These are phyloP conservation scores for Trichoderma sp. DNA, from an alignment of 2,329 filamentous ascomycete species.

Conservation along the genomic window DNA sequence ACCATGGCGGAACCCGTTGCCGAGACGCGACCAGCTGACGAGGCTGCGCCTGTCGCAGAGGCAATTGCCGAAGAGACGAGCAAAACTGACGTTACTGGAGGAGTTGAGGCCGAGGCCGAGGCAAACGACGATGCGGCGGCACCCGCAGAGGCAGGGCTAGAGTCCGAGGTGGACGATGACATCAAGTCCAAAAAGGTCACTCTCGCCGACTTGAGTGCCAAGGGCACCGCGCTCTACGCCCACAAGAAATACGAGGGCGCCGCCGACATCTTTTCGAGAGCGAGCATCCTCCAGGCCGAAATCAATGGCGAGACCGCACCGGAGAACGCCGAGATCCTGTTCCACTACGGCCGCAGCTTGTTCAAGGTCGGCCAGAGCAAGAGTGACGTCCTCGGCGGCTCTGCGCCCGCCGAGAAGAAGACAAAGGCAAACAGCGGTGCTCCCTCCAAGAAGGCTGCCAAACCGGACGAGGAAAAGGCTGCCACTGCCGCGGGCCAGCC, in stretches of 20 bases:
- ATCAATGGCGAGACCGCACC: constrained; percentile 90
- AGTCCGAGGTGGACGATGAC: constrained; percentile 44
- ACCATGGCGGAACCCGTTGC: constrained; percentile 31
- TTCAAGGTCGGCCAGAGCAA: constrained; percentile 94
- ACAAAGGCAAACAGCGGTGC: constrained; percentile 44
- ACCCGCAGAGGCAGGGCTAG: constrained; percentile 14
- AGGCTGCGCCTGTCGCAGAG: constrained; percentile 33
- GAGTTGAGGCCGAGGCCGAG: neutral
- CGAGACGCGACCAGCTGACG: constrained; percentile 30
- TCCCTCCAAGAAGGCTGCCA: constrained; percentile 40
- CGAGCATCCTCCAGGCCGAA: constrained; percentile 85
- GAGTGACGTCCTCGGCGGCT: constrained; percentile 89
- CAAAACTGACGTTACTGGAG: neutral
- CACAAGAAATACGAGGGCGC: constrained; percentile 87
- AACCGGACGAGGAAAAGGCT: constrained; percentile 45
- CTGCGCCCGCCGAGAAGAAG: constrained; percentile 62
- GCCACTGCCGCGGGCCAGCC: constrained; percentile 45
- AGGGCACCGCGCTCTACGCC: constrained; percentile 81
- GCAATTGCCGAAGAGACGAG: constrained; percentile 28
- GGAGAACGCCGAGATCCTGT: constrained; percentile 90
- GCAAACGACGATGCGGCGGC: constrained; percentile 27
- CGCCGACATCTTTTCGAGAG: constrained; percentile 83
- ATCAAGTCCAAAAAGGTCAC: constrained; percentile 60
- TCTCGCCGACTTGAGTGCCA: constrained; percentile 75
- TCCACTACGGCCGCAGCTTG: constrained; percentile 88